These are phyloP conservation scores for Trichoderma sp. DNA, from an alignment of 2,329 filamentous ascomycete genomes.

Conservation along the genomic window DNA sequence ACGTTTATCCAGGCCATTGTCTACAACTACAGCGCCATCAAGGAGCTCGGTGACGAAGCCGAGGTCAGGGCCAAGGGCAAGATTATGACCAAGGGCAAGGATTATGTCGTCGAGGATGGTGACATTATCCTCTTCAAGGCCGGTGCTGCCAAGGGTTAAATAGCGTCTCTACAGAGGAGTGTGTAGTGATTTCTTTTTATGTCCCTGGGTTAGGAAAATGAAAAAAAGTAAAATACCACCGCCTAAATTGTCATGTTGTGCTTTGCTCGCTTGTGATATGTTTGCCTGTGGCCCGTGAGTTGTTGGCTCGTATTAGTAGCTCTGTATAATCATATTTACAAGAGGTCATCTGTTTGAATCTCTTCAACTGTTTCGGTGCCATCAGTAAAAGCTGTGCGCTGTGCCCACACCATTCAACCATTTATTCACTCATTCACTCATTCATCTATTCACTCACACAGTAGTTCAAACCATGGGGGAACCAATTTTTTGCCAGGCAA, in stretches of 20 bases:
- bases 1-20: constrained; percentile 97
- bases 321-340: neutral
- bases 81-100: constrained; percentile 97
- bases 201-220: constrained; percentile 16
- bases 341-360: neutral
- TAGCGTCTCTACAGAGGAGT: neutral
- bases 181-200: neutral
- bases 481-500: neutral
- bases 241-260: neutral
- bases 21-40: constrained; percentile 80
- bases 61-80: constrained; percentile 92
- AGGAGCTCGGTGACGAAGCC: constrained; percentile 84
- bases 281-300: neutral
- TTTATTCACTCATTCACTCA: too few species aligned
- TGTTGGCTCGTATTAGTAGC: neutral
- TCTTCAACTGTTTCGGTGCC: neutral
- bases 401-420: neutral
- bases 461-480: neutral
- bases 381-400: too few species aligned
- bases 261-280: neutral
- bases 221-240: constrained; percentile 15
- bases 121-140: constrained; percentile 86
- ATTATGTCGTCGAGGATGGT: constrained; percentile 85
- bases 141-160: constrained; percentile 71
- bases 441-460: neutral